These are phyloP conservation scores for Barbatosphaeria neglecta DNA, from an alignment of 495 filamentous ascomycete genomes.

Conservation along the genomic window DNA sequence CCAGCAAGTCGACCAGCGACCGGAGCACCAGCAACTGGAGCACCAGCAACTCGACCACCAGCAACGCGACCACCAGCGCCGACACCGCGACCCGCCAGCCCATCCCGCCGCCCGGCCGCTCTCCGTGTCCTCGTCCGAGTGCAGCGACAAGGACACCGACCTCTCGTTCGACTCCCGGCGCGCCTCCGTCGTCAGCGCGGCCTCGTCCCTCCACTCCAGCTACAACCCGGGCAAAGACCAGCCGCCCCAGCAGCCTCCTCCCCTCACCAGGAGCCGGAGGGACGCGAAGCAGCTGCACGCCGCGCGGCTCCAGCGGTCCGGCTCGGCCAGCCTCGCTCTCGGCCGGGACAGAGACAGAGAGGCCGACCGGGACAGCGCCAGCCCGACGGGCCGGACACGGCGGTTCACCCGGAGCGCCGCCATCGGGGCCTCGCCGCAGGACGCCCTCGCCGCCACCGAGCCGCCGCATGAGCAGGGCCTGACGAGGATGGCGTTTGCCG, in stretches of 20 bases:
- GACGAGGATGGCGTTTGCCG: conserved; percentile 41
- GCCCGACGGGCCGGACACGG: conserved; percentile 7
- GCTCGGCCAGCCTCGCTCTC: conserved; percentile 18
- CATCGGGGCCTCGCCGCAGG: conserved; percentile 8
- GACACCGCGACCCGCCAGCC: too few relatives aligned
- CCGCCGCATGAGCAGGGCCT: conserved; percentile 26
- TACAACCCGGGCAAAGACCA: conserved; percentile 1
- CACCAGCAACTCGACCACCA: background rate
- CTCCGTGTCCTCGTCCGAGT: conserved; percentile 14
- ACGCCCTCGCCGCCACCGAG: conserved; percentile 17
- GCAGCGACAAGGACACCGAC: conserved; percentile 9
- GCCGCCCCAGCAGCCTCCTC: background rate
- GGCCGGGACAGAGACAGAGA: conserved; percentile 10
- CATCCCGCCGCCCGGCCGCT: too few relatives aligned
- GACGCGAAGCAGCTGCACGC: conserved; percentile 24
- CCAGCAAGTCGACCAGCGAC: background rate
- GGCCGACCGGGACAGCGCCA: background rate
- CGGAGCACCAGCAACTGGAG: background rate
- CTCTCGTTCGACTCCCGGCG: conserved; percentile 15
- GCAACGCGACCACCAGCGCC: conserved; percentile 1
- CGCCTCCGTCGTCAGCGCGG: conserved; percentile 15
- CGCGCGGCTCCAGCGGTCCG: conserved; percentile 17
- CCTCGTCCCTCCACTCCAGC: conserved; percentile 5
- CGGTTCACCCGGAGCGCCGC: conserved; percentile 17
- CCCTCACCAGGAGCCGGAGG: conserved; percentile 15